phyloP scores from a whole-genome alignment of 2,329 filamentous ascomycete genomes.

The Xylaria multiplex region DNA sequence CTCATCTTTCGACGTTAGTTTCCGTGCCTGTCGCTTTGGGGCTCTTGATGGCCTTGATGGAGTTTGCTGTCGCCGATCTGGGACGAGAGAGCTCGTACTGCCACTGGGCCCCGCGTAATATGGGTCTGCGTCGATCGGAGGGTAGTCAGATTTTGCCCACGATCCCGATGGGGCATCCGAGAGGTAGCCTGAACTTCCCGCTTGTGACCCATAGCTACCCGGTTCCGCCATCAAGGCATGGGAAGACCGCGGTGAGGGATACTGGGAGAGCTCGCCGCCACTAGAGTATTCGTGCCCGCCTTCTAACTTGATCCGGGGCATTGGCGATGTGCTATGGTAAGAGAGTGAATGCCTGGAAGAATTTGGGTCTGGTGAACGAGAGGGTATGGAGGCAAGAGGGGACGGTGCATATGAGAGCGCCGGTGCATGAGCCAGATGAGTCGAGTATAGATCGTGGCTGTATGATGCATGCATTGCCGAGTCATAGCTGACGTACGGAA shows the following conservation, averaged over 20 bases:
- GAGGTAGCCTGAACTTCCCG: constrained; percentile 51
- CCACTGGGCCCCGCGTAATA: constrained; percentile 46
- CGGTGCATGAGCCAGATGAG: constrained; percentile 51
- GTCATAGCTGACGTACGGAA: constrained; percentile 61
- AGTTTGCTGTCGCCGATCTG: constrained; percentile 45
- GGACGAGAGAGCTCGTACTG: constrained; percentile 42
- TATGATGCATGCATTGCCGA: constrained; percentile 55
- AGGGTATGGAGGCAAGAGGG: constrained; percentile 45
- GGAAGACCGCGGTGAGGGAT: constrained; percentile 54
- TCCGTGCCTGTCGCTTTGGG: constrained; percentile 55
- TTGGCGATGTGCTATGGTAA: constrained; percentile 49
- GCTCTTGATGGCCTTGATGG: constrained; percentile 47
- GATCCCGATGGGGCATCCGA: constrained; percentile 51
- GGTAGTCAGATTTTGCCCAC: constrained; percentile 55
- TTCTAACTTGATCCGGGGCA: constrained; percentile 56
- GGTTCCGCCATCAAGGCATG: constrained; percentile 50
- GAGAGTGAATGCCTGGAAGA: constrained; percentile 48
- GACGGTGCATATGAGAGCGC: constrained; percentile 44
- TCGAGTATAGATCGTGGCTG: constrained; percentile 58
- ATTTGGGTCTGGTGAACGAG: constrained; percentile 47
- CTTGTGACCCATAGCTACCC: constrained; percentile 44
- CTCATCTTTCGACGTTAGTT: constrained; percentile 72
- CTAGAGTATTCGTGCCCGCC: constrained; percentile 50
- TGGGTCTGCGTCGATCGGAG: constrained; percentile 49
- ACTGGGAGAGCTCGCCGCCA: constrained; percentile 53